A percentile compares a stretch with the other conserved stretches of the same genome.
Conservation (phyloP, 2,329 filamentous ascomycete genomes). For the Whalleya microplaca region DNA sequence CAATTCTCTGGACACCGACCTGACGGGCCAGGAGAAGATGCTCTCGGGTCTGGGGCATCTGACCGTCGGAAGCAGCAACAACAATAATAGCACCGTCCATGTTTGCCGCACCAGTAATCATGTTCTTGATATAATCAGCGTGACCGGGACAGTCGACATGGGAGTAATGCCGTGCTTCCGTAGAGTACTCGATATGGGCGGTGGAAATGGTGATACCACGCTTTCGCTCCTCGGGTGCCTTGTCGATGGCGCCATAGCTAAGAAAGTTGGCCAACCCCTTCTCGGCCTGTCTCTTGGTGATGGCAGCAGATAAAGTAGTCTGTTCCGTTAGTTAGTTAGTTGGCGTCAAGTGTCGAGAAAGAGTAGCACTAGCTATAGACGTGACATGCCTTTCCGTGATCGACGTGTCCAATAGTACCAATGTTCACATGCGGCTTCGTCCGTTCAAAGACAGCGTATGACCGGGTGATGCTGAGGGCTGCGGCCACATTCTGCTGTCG, state of each 20-base stretch:
- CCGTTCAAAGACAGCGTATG: conserved; percentile 77
- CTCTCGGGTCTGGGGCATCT: conserved; percentile 99
- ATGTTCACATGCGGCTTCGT: conserved; percentile 98
- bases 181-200: conserved; percentile 97
- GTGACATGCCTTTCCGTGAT: conserved; percentile 90
- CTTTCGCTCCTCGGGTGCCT: conserved; percentile 98
- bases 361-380: conserved; percentile 13
- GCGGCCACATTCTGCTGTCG: conserved; percentile 65
- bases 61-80: conserved; percentile 95
- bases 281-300: conserved; percentile 96
- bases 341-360: not conserved
- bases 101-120: conserved; percentile 99
- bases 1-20: conserved; percentile 96
- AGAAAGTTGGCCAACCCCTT: conserved; percentile 94
- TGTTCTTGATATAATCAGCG: conserved; percentile 99
- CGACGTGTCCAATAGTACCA: conserved; percentile 99
- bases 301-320: conserved; percentile 98
- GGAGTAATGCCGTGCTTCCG: conserved; percentile 93
- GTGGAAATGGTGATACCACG: conserved; percentile 99
- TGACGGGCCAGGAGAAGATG: conserved; percentile 97
- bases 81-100: conserved; percentile 99
- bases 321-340: conserved; percentile 43
- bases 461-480: conserved; percentile 67
- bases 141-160: conserved; percentile 99
- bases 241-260: conserved; percentile 98